phyloP scores from a whole-genome alignment of 2,329 filamentous ascomycete genomes.

The Sclerotinia sclerotiorum region DNA sequence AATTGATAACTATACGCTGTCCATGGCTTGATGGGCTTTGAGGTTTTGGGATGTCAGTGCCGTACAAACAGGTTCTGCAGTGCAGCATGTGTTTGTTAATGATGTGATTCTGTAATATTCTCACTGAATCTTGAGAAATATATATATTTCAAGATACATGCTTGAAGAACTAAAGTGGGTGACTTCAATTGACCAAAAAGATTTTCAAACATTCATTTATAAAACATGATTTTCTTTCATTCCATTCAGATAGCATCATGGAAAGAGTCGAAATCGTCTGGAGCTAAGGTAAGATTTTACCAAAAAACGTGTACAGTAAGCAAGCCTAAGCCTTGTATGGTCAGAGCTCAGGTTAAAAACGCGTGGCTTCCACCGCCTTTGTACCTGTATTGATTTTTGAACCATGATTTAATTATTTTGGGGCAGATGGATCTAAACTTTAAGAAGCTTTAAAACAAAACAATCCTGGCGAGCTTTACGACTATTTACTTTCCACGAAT shows the following conservation, averaged over 20 bases:
- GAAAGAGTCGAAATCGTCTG: neutral
- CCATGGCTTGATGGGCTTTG: neutral
- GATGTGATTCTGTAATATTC: neutral
- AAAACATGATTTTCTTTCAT: neutral
- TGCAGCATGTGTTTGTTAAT: neutral
- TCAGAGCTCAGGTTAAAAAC: slow-evolving; percentile 9
- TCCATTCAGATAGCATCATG: neutral
- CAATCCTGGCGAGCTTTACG: slow-evolving; percentile 3
- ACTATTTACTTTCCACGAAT: neutral
- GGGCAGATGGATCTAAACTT: slow-evolving; percentile 9
- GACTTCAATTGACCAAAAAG: neutral
- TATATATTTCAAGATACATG: neutral
- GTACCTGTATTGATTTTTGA: slow-evolving; percentile 1
- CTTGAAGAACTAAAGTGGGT: neutral
- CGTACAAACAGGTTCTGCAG: neutral
- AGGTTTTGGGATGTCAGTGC: neutral
- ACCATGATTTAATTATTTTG: slow-evolving; percentile 10
- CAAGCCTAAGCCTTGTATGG: neutral
- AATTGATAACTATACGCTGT: neutral
- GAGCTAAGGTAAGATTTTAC: neutral
- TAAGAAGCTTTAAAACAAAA: slow-evolving; percentile 13
- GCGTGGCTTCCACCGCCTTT: slow-evolving; percentile 5
- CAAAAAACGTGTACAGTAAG: neutral
- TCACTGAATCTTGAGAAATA: neutral
- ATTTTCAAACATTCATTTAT: neutral